Evolutionary conservation across 2,329 filamentous ascomycete species (phyloP), one percentile per base, ranked within the genome.

Genomic region (Fusarium sororula): DNA sequence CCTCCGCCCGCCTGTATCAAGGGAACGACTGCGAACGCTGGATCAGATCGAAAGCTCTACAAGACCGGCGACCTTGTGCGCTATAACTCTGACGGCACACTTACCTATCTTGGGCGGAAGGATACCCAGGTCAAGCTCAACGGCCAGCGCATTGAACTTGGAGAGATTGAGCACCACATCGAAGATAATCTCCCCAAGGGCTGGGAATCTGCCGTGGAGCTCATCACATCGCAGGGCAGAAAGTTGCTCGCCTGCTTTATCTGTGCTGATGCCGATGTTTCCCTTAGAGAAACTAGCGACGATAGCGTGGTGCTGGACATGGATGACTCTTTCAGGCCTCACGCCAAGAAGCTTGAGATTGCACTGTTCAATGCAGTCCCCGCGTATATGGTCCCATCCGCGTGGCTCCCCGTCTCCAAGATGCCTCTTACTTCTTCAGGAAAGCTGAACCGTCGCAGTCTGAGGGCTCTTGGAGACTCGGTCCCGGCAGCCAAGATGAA

Each of bases 111-210:
- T 28, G 88, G 88, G 26, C 82, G 90, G 6, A 89, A 88, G 65
- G 89, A 91, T 70, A 84, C 84, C 0, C 89, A 91, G 75, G 84
- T 91, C 41, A 91, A 91, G 79, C 80, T 91, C 9, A 84, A 86
- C 20, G 91, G 91, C 11, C 90, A 87, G 67, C 81, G 89, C 39
- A 83, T 90, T 45, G 91, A 88, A 78, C 82, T 89, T 17, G 78
- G 72, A 6, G 82, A 82, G 37, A 84, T 87, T 22, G 85, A 87
- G 65, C 81, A 83, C 68, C 81, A 86, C 57, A 81, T 86, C 64
- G 77, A 80, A 20, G 41, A 26, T 5, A 57, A 44, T 5, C 60
- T 78, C 0, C 39, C 64, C 3, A 38, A 66, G 8, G 60, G 50
- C 24, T 70, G 59, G 38, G 50, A 63, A 17, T 74, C 68, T 28